phyloP scores from a whole-genome alignment of 2,329 filamentous ascomycete genomes.

The Aspergillus floridensis region DNA sequence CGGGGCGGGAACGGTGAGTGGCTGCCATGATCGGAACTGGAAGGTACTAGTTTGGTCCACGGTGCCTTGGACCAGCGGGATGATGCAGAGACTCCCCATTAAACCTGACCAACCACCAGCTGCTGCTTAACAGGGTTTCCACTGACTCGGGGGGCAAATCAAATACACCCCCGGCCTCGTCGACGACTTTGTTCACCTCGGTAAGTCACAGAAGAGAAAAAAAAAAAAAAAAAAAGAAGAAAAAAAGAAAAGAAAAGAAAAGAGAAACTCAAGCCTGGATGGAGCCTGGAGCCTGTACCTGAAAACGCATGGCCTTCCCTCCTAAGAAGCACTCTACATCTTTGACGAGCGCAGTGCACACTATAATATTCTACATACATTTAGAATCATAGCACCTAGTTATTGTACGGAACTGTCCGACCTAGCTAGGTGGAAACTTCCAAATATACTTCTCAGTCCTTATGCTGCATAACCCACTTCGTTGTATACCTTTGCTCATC shows the following conservation, averaged over 20 bases:
- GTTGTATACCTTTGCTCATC: too few relatives aligned
- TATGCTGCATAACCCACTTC: too few relatives aligned
- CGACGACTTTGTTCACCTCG: not conserved
- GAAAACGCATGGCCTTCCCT: too few relatives aligned
- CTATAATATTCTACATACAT: not conserved
- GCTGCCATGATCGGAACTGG: slow-evolving; percentile 25
- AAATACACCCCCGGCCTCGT: not conserved
- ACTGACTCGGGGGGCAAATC: slow-evolving; percentile 17
- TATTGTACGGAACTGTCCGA: too few relatives aligned
- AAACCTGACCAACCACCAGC: slow-evolving; percentile 24
- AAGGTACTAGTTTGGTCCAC: slow-evolving; percentile 10
- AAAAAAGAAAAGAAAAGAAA: not conserved
- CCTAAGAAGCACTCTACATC: not conserved
- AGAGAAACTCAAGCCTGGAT: not conserved
- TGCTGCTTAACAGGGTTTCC: slow-evolving; percentile 8
- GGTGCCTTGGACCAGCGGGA: slow-evolving; percentile 25
- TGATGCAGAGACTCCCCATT: slow-evolving; percentile 30
- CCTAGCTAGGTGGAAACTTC: too few relatives aligned
- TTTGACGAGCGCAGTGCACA: not conserved
- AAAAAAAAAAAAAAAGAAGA: not conserved
- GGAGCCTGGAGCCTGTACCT: too few relatives aligned
- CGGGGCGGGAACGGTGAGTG: slow-evolving; percentile 18
- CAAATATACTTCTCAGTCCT: too few relatives aligned
- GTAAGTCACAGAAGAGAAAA: not conserved
- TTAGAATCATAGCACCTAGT: too few relatives aligned